Conservation (phyloP, 2,329 filamentous ascomycete species). For the Bisporella sp. region DNA sequence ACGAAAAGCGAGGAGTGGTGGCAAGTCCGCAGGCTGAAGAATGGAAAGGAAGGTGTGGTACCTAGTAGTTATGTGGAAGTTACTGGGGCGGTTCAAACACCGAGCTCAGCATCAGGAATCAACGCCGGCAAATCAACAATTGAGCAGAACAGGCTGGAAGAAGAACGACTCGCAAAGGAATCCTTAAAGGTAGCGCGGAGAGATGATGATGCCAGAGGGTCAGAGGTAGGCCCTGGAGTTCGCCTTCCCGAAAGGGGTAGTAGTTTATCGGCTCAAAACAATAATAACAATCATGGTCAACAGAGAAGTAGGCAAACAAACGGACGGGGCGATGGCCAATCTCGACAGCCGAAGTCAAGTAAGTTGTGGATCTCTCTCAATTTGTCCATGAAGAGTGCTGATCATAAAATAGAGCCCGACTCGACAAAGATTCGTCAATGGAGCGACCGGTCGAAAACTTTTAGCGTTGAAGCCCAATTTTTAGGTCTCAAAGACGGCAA, state of each 20-base stretch:
- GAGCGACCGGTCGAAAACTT: conserved; percentile 92
- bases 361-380: conserved; percentile 33
- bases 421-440: conserved; percentile 76
- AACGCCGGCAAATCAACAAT: conserved; percentile 60
- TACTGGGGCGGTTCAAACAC: conserved; percentile 55
- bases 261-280: conserved; percentile 63
- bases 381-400: background rate
- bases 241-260: conserved; percentile 71
- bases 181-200: conserved; percentile 55
- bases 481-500: conserved; percentile 91
- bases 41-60: conserved; percentile 90
- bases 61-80: conserved; percentile 95
- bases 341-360: conserved; percentile 63
- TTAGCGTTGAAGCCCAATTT: conserved; percentile 96
- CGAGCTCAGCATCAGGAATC: conserved; percentile 42
- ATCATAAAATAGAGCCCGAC: conserved; percentile 62
- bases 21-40: conserved; percentile 86
- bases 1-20: conserved; percentile 96
- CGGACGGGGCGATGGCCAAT: conserved; percentile 50
- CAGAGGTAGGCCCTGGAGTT: conserved; percentile 73
- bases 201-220: conserved; percentile 50
- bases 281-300: conserved; percentile 60
- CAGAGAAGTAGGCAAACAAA: conserved; percentile 69
- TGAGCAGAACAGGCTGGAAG: conserved; percentile 72
- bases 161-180: conserved; percentile 77